Conservation (phyloP, 352 stramenopile species). For the Phytophthora macrochlamydospora region DNA sequence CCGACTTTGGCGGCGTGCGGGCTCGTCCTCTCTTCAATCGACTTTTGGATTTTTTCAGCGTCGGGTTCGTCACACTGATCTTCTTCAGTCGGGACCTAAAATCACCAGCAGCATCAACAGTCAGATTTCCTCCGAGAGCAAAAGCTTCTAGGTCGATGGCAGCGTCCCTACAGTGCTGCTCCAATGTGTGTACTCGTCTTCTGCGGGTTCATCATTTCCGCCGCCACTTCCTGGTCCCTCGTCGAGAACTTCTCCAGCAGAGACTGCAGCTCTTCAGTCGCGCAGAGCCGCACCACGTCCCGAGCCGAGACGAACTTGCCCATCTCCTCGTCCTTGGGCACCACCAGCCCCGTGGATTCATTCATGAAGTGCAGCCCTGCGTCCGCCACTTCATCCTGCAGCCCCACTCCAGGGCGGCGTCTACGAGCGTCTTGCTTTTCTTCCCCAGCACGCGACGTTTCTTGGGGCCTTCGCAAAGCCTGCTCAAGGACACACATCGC, state of each 20-base stretch:
- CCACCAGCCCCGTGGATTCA: constrained; percentile 72
- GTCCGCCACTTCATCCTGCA: constrained; percentile 44
- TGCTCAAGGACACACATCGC: constrained; percentile 11
- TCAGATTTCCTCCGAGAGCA: neutral
- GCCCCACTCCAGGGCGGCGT: constrained; percentile 49
- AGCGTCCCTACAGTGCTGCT: constrained; percentile 51
- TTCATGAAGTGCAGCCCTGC: constrained; percentile 71
- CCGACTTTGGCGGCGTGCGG: constrained; percentile 32
- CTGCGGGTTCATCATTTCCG: constrained; percentile 63
- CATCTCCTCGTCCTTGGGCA: constrained; percentile 59
- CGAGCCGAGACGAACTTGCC: constrained; percentile 66
- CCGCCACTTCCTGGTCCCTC: constrained; percentile 59
- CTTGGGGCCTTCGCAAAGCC: constrained; percentile 74
- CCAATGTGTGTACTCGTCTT: constrained; percentile 60
- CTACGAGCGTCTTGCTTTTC: constrained; percentile 53
- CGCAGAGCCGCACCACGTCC: constrained; percentile 78
- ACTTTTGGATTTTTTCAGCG: constrained; percentile 76
- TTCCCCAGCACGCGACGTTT: constrained; percentile 61
- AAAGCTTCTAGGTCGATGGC: no score
- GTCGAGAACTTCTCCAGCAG: constrained; percentile 73
- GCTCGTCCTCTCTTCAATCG: constrained; percentile 63
- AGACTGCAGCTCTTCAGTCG: constrained; percentile 56
- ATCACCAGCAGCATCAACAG: neutral
- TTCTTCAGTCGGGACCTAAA: constrained; percentile 69
- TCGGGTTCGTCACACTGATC: constrained; percentile 66